Conservation (phyloP, 768 basidiomycete genomes). For the Pulveroboletus sp. region DNA sequence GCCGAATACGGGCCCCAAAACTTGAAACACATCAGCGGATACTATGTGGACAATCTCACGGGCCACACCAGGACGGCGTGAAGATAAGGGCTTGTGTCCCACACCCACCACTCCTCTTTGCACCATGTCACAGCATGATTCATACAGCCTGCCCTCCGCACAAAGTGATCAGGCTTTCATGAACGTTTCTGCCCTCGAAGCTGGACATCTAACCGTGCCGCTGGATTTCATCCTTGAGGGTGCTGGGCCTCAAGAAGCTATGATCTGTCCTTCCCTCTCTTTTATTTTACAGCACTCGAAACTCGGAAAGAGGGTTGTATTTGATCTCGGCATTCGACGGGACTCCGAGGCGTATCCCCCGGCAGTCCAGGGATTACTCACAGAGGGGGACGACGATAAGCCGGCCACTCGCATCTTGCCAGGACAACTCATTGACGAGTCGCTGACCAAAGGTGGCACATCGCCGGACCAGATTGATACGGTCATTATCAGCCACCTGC, state of each 20-base stretch:
- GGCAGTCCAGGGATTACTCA: slow-evolving; percentile 18
- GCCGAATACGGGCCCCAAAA: too few relatives aligned
- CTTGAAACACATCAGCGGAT: too few relatives aligned
- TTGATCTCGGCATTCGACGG: slow-evolving; percentile 54
- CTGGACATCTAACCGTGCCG: slow-evolving; percentile 41
- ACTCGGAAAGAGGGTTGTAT: slow-evolving; percentile 39
- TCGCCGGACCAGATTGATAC: slow-evolving; percentile 40
- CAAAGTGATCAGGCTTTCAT: slow-evolving; percentile 44
- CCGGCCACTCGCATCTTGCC: not conserved
- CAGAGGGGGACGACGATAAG: slow-evolving; percentile 6
- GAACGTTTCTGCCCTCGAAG: slow-evolving; percentile 51
- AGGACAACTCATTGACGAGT: slow-evolving; percentile 40
- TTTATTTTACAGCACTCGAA: slow-evolving; percentile 51
- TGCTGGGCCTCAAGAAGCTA: slow-evolving; percentile 27
- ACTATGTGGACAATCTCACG: too few relatives aligned
- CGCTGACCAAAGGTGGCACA: slow-evolving; percentile 46
- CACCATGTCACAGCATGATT: not conserved
- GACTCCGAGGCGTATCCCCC: slow-evolving; percentile 43
- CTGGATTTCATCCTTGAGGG: slow-evolving; percentile 38
- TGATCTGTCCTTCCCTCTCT: slow-evolving; percentile 41
- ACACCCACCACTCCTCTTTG: too few relatives aligned
- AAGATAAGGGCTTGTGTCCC: too few relatives aligned
- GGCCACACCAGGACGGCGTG: too few relatives aligned
- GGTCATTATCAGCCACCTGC: slow-evolving; percentile 48
- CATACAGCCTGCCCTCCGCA: slow-evolving; percentile 37